Conservation (phyloP, 352 stramenopile genomes). For the Globisporangium iwayamae region DNA sequence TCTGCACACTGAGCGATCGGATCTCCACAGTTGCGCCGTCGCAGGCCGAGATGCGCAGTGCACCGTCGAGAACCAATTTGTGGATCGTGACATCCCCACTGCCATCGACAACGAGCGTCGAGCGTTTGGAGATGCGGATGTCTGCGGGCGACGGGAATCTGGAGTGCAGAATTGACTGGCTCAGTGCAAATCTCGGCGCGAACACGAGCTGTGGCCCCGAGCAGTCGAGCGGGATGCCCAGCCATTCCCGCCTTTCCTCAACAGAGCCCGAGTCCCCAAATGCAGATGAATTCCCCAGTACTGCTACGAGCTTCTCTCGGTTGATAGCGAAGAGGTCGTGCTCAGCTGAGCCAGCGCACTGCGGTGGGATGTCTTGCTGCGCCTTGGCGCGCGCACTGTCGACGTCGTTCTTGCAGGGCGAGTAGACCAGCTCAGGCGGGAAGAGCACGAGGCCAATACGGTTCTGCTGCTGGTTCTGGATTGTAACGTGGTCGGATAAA, state of each 20-base stretch:
- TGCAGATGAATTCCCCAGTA: conserved; percentile 22
- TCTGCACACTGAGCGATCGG: conserved; percentile 35
- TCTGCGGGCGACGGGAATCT: conserved; percentile 29
- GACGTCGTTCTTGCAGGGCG: conserved; percentile 71
- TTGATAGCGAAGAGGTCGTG: conserved; percentile 62
- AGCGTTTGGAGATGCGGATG: conserved; percentile 40
- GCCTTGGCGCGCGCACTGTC: conserved; percentile 48
- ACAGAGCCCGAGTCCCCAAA: background rate
- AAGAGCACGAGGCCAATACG: conserved; percentile 52
- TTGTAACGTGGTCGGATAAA: background rate
- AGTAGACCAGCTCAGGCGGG: conserved; percentile 58
- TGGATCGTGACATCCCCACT: conserved; percentile 33
- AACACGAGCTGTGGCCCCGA: conserved; percentile 47
- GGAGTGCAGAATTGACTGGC: conserved; percentile 22
- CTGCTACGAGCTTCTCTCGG: conserved; percentile 29
- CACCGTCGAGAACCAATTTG: conserved; percentile 42
- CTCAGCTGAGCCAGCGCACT: conserved; percentile 61
- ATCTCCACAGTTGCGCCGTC: conserved; percentile 44
- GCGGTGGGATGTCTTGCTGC: conserved; percentile 47
- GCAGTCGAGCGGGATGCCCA: conserved; percentile 46
- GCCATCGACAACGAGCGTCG: conserved; percentile 53
- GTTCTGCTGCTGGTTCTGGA: conserved; percentile 8
- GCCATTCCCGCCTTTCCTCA: conserved; percentile 29
- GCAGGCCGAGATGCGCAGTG: conserved; percentile 40
- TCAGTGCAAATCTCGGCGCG: conserved; percentile 32